These are phyloP conservation scores for Zarea fungicola DNA, from an alignment of 2,329 filamentous ascomycete species.

Conservation along the genomic window DNA sequence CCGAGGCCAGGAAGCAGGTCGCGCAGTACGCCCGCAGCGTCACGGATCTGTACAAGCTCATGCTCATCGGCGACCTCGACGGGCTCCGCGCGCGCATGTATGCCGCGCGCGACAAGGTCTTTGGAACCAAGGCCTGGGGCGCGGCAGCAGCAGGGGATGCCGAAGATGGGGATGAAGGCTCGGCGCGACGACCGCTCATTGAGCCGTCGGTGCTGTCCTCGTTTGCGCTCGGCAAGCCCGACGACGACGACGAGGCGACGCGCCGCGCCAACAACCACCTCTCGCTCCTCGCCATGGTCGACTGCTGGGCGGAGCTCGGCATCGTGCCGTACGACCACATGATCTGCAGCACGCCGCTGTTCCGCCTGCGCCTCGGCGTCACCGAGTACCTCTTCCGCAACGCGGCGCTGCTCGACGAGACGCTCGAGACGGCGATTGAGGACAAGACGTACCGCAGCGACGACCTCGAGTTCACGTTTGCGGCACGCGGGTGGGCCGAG, in stretches of 20 bases:
- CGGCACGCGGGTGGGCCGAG: conserved; percentile 91
- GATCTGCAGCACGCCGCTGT: conserved; percentile 97
- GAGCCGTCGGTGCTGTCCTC: conserved; percentile 81
- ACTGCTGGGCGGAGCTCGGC: conserved; percentile 91
- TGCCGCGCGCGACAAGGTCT: conserved; percentile 61
- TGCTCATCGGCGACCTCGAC: conserved; percentile 77
- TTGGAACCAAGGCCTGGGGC: conserved; percentile 57
- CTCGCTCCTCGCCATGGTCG: conserved; percentile 90
- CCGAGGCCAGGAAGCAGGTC: conserved; percentile 86
- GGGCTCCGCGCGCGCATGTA: conserved; percentile 71
- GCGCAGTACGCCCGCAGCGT: conserved; percentile 88
- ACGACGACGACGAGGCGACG: conserved; percentile 42
- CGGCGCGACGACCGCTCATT: conserved; percentile 59
- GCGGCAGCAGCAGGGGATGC: background rate
- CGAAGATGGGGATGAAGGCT: too few species aligned
- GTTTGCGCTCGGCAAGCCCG: conserved; percentile 73
- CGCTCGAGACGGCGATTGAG: conserved; percentile 77
- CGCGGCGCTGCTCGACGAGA: conserved; percentile 72
- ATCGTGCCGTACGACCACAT: conserved; percentile 99
- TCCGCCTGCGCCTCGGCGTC: conserved; percentile 94
- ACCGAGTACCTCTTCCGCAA: conserved; percentile 93
- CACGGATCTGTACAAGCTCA: conserved; percentile 92
- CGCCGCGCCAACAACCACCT: conserved; percentile 84
- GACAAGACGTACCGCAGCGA: conserved; percentile 92
- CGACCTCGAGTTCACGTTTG: conserved; percentile 96